phyloP scores from a whole-genome alignment of 1,284 basidiomycete species.

The Moesziomyces sp. region DNA sequence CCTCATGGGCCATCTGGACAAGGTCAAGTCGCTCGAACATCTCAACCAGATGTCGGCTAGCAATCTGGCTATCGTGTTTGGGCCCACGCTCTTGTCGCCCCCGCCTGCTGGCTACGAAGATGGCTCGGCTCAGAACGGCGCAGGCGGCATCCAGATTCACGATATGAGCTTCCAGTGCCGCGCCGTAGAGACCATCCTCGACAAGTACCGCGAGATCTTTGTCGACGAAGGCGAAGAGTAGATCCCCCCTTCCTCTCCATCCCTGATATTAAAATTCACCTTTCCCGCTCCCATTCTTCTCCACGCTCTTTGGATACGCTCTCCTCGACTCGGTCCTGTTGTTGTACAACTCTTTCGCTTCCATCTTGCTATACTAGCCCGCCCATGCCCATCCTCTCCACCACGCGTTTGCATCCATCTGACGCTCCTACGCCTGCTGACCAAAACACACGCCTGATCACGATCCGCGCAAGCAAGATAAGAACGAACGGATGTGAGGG shows the following conservation, averaged over 20 bases:
- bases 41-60: conserved; percentile 92
- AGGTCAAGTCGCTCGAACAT: conserved; percentile 48
- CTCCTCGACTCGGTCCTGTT: too few species aligned
- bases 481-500: too few species aligned
- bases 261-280: too few species aligned
- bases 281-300: too few species aligned
- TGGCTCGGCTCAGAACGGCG: neutral
- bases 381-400: too few species aligned
- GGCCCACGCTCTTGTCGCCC: conserved; percentile 78
- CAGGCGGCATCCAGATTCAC: conserved; percentile 50
- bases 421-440: too few species aligned
- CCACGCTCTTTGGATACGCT: too few species aligned
- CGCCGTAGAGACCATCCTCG: conserved; percentile 65
- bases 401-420: too few species aligned
- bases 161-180: conserved; percentile 66
- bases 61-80: conserved; percentile 96
- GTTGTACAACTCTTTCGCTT: too few species aligned
- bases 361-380: too few species aligned
- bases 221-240: conserved; percentile 58
- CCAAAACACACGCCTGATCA: too few species aligned
- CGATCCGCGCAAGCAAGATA: too few species aligned
- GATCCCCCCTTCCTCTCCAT: neutral
- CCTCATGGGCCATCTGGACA: conserved; percentile 90
- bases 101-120: conserved; percentile 37
- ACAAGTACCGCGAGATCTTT: conserved; percentile 64